Conservation (phyloP, 805 yeast species). For the Candida hispaniensis region DNA sequence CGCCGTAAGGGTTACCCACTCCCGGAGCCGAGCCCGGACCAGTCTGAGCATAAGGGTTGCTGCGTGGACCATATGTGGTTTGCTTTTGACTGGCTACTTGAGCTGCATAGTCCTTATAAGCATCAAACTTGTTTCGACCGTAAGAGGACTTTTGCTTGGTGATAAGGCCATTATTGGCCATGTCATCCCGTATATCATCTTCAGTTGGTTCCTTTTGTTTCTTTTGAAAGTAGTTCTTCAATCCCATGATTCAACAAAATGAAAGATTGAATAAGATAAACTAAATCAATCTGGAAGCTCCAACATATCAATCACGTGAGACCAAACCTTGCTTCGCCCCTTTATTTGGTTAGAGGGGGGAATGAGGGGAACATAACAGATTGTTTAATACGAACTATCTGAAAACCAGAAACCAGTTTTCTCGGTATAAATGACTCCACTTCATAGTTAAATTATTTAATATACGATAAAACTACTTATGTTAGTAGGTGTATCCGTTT, state of each 20-base stretch:
- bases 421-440: too few species aligned
- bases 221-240: constrained; percentile 13
- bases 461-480: too few species aligned
- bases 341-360: too few species aligned
- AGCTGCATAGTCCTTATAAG: constrained; percentile 14
- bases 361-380: too few species aligned
- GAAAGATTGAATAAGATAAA: too few species aligned
- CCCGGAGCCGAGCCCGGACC: constrained; percentile 1
- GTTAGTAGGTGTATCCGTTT: too few species aligned
- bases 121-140: constrained; percentile 15
- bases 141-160: constrained; percentile 3
- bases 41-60: constrained; percentile 13
- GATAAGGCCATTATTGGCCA: constrained; percentile 2
- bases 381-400: too few species aligned
- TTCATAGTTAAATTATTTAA: too few species aligned
- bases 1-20: constrained; percentile 7
- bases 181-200: constrained; percentile 8
- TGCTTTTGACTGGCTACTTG: constrained; percentile 3
- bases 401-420: too few species aligned
- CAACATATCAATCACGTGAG: too few species aligned
- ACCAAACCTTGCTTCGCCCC: too few species aligned
- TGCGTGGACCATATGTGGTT: background rate
- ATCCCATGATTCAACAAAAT: constrained; percentile 11
- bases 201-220: constrained; percentile 15
- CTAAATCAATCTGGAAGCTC: too few species aligned